phyloP scores from a whole-genome alignment of 768 basidiomycete species.

The Asterophora parasitica region DNA sequence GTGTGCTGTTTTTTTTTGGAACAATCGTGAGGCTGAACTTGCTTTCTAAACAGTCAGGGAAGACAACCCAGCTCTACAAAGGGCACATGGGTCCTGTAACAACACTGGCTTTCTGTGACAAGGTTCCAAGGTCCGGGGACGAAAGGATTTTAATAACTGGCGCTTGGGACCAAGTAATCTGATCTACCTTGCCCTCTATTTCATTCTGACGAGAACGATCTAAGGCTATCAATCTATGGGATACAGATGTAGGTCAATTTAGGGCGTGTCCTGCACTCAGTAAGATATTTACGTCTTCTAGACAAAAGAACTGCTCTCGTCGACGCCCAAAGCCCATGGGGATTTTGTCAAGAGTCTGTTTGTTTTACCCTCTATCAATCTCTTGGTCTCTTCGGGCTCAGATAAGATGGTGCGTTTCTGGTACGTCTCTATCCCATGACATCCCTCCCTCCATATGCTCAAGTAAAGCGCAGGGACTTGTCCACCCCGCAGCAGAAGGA shows the following conservation, averaged over 20 bases:
- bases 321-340: conserved; percentile 64
- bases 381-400: conserved; percentile 84
- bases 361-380: conserved; percentile 56
- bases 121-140: conserved; percentile 31
- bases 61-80: conserved; percentile 66
- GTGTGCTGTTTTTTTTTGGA: neutral
- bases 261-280: conserved; percentile 4
- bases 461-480: conserved; percentile 50
- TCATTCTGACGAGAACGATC: conserved; percentile 10
- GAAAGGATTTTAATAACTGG: conserved; percentile 71
- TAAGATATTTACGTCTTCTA: conserved; percentile 25
- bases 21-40: neutral
- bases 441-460: neutral
- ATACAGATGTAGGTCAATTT: conserved; percentile 56
- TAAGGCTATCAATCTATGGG: conserved; percentile 87
- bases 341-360: conserved; percentile 90
- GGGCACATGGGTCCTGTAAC: conserved; percentile 92
- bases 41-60: conserved; percentile 59
- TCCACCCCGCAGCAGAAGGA: conserved; percentile 36
- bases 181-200: neutral
- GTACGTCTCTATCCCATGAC: conserved; percentile 38
- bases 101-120: conserved; percentile 63
- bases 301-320: conserved; percentile 67
- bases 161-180: conserved; percentile 83
- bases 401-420: conserved; percentile 88